Evolutionary conservation across 768 basidiomycete genomes (phyloP), one percentile per base, ranked within the genome.

Genomic region (Lanmaoa rubissima): DNA sequence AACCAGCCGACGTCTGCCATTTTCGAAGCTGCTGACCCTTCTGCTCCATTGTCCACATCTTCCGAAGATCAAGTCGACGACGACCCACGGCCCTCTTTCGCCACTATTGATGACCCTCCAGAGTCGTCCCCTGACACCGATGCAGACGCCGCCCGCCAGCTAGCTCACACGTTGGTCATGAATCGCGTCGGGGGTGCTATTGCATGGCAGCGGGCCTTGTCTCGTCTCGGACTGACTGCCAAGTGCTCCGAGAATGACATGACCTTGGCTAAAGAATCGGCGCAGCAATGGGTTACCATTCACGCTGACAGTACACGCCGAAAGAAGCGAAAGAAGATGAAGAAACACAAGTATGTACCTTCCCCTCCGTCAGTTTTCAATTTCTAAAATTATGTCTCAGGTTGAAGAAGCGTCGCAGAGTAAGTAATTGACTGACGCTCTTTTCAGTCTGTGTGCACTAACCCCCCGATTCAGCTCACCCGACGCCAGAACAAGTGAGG

Each of bases 281-380:
- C 83, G 16, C 79, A 79, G 68, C 82, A 84, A 56, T 86, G 81
- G 80, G 79, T 84, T 61, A 80, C 82, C 43, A 79, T 90, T 16
- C 72, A 84, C 69, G 78, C 90, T 75, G 92, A 93, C 64, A 92
- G 91, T 63, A 85, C 84, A 31, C 89, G 87, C 78, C 82, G 91
- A 72, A 94, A 94, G 79, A 81, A 84, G 64, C 79, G 84, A 79
- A 89, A 86, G 85, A 96, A 95, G 85, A 96, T 96, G 87, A 92
- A 88, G 82, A 96, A 94, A 76, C 94, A 96, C 73, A 95, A 95
- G 92, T 93, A 67, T 73, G 90, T 79, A 4, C 28, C 28, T 26
- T 52, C 9, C 42, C 43, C 51, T 55, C 36, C n/a, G 48, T 39
- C 16, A 19, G 54, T 55, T 54, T 51, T 46, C 43, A 4, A 14